Evolutionary conservation across 176 grass and related monocot genomes (phyloP).

Genomic region (Areca catechu): DNA sequence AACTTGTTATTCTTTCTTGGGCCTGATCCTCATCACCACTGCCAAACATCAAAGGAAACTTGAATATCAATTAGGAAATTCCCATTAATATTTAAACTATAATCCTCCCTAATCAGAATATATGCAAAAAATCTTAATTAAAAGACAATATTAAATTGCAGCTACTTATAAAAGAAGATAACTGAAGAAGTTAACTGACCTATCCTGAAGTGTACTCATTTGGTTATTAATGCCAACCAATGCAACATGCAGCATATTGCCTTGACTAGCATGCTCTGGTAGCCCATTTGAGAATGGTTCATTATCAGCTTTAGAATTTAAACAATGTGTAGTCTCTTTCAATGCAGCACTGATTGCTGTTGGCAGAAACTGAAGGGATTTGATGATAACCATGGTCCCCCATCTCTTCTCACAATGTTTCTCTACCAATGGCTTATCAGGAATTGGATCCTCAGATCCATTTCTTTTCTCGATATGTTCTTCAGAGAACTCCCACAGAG

Average conservation of each 20-base stretch:
- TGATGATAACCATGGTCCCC: constrained; percentile 88
- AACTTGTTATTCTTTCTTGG: constrained; percentile 93
- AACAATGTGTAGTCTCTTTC: constrained; percentile 53
- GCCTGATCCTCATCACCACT: constrained; percentile 99
- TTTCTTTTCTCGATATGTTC: constrained; percentile 74
- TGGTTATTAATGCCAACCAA: constrained; percentile 99
- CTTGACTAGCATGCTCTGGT: constrained; percentile 30
- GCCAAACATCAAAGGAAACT: constrained; percentile 10
- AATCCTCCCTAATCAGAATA: too few species aligned
- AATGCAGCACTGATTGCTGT: constrained; percentile 67
- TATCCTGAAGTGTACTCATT: constrained; percentile 97
- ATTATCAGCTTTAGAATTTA: constrained; percentile 16
- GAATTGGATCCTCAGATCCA: constrained; percentile 23
- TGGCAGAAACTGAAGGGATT: constrained; percentile 85
- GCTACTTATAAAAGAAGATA: too few species aligned
- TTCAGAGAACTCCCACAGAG: constrained; percentile 86
- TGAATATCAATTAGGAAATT: constrained; percentile 20
- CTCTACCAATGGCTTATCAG: constrained; percentile 34
- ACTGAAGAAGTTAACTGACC: constrained; percentile 26
- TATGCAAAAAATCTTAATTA: too few species aligned
- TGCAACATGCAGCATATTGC: constrained; percentile 94
- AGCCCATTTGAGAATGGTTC: constrained; percentile 29
- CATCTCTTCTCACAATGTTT: constrained; percentile 58
- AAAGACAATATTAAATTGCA: too few species aligned
- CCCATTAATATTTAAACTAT: too few species aligned